These are phyloP conservation scores for Rosa multiflora DNA, from an alignment of 306 rosid genomes.

Conservation along the genomic window DNA sequence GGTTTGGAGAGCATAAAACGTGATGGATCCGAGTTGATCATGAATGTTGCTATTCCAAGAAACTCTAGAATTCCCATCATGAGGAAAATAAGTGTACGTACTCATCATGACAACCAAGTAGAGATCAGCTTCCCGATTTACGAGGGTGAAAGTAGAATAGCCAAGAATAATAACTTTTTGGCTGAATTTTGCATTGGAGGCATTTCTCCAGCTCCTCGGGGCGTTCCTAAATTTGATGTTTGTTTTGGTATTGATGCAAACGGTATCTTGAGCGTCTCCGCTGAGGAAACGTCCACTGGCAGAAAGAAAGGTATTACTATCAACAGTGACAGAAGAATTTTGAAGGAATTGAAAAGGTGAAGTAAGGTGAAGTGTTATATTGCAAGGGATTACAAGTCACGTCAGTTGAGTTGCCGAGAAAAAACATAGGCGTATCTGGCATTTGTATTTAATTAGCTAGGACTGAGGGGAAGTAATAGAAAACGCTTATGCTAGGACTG, in stretches of 20 bases:
- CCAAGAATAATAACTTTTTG: not conserved
- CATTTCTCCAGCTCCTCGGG: not conserved
- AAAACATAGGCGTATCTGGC: too few relatives aligned
- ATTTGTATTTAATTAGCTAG: too few relatives aligned
- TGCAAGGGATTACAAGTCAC: too few relatives aligned
- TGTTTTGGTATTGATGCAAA: not conserved
- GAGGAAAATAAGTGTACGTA: rapidly evolving
- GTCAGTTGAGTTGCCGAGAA: too few relatives aligned
- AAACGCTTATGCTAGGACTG: too few relatives aligned
- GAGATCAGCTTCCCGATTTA: not conserved
- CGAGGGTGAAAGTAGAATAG: not conserved
- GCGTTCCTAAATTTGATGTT: not conserved
- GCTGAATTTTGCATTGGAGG: not conserved
- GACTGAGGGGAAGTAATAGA: too few relatives aligned
- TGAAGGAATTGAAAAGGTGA: not conserved
- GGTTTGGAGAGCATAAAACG: not conserved
- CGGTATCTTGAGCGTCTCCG: not conserved
- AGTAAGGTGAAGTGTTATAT: too few relatives aligned
- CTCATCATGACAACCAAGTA: not conserved
- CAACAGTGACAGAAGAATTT: not conserved
- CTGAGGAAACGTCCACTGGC: not conserved
- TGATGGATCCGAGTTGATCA: not conserved
- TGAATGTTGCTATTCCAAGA: not conserved
- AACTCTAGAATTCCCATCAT: not conserved
- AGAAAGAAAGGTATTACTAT: not conserved